phyloP scores from a whole-genome alignment of 176 grass and related monocot genomes.

The Musa schizocarpa region DNA sequence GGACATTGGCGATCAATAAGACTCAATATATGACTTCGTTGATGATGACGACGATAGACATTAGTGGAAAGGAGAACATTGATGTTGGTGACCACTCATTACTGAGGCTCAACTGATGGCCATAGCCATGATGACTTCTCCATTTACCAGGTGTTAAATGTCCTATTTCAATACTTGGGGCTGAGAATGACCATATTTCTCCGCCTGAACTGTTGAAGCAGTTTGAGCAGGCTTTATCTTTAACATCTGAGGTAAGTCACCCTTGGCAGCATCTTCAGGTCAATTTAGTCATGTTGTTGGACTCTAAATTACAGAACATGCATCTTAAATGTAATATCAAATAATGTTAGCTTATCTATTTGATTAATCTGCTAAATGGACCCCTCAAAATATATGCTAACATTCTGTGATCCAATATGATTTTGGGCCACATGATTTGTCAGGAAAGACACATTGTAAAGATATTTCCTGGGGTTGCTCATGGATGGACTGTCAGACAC shows the following conservation, averaged over 20 bases:
- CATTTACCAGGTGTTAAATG: slow-evolving; percentile 33
- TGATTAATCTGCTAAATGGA: neutral
- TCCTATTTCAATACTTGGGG: slow-evolving; percentile 35
- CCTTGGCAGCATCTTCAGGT: slow-evolving; percentile 3
- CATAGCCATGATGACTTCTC: neutral
- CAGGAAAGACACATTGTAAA: slow-evolving; percentile 27
- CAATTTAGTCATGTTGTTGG: neutral
- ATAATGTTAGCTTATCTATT: neutral
- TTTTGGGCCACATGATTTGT: neutral
- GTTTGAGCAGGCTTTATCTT: slow-evolving; percentile 29
- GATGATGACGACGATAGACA: too few relatives aligned
- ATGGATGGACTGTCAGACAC: slow-evolving; percentile 32
- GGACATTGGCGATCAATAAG: too few relatives aligned
- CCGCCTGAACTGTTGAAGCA: slow-evolving; percentile 35
- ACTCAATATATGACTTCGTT: too few relatives aligned
- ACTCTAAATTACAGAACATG: neutral
- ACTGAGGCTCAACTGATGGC: too few relatives aligned
- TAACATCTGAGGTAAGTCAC: slow-evolving; percentile 25
- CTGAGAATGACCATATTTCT: slow-evolving; percentile 23
- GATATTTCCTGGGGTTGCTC: slow-evolving; percentile 28
- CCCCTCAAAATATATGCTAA: neutral
- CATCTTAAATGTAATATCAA: neutral
- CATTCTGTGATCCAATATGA: neutral
- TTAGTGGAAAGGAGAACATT: too few relatives aligned
- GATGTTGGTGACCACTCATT: too few relatives aligned